Conservation (phyloP, 768 basidiomycete genomes). For the Exidia glandulosa region DNA sequence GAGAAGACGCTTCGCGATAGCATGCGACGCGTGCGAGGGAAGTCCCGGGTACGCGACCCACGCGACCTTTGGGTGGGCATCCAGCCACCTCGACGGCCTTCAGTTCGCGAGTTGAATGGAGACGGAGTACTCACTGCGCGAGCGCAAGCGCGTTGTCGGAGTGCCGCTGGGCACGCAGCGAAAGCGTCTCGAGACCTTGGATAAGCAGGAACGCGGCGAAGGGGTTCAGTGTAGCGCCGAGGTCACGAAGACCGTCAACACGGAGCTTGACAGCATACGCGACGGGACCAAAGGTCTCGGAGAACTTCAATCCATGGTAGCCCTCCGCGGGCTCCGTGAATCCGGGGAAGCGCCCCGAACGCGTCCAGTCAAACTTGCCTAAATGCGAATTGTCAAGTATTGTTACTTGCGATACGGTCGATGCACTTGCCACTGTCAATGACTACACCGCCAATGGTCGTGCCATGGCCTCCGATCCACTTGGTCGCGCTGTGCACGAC, state of each 20-base stretch:
- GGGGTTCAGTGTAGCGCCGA: constrained; percentile 57
- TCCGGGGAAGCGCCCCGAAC: constrained; percentile 56
- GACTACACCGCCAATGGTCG: constrained; percentile 66
- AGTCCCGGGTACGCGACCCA: constrained; percentile 80
- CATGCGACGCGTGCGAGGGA: constrained; percentile 46
- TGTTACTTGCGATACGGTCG: constrained; percentile 9
- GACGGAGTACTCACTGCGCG: constrained; percentile 25
- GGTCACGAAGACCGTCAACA: constrained; percentile 49
- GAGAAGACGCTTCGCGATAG: constrained; percentile 44
- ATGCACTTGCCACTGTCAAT: constrained; percentile 67
- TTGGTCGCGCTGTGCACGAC: constrained; percentile 74
- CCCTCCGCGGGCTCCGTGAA: constrained; percentile 69
- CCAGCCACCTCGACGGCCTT: constrained; percentile 32
- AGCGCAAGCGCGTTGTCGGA: constrained; percentile 58
- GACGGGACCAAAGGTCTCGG: constrained; percentile 50
- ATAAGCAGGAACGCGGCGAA: constrained; percentile 65
- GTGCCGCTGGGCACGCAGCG: constrained; percentile 60
- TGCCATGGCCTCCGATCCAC: constrained; percentile 79
- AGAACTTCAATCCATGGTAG: constrained; percentile 61
- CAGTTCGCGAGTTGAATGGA: background rate
- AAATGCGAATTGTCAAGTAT: constrained; percentile 25
- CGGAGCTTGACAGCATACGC: constrained; percentile 63
- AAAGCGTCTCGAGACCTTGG: constrained; percentile 72
- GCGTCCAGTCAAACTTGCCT: constrained; percentile 69
- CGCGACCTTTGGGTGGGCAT: constrained; percentile 49